phyloP scores from a whole-genome alignment of 2,329 filamentous ascomycete species.

The Beauveria sp. region DNA sequence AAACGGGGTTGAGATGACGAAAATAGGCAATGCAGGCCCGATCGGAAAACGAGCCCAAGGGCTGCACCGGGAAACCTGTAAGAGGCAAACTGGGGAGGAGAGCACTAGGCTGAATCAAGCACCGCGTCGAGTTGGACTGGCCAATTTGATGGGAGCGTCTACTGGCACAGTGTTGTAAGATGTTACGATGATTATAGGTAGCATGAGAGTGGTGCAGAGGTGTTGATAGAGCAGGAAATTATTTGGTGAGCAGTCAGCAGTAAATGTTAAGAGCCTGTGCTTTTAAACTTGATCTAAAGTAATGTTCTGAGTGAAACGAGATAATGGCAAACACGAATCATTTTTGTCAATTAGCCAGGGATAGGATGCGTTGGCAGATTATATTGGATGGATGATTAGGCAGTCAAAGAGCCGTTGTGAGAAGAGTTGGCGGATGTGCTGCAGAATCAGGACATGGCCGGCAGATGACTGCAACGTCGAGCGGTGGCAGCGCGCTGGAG shows the following conservation, averaged over 20 bases:
- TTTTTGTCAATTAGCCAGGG: neutral
- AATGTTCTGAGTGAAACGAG: neutral
- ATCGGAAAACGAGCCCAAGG: neutral
- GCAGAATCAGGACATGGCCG: neutral
- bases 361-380: neutral
- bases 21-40: neutral
- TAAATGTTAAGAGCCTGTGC: neutral
- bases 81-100: conserved; percentile 2
- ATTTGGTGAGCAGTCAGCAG: neutral
- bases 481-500: neutral
- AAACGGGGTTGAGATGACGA: conserved; percentile 1
- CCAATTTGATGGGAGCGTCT: neutral
- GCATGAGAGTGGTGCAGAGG: conserved; percentile 6
- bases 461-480: neutral
- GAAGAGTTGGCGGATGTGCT: neutral
- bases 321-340: neutral
- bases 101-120: conserved; percentile 2
- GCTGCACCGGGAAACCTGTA: conserved; percentile 6
- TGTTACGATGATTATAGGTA: conserved; percentile 7
- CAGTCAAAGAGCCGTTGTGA: neutral
- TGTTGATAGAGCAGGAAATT: neutral
- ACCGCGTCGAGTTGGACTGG: neutral
- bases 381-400: neutral
- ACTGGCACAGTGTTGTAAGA: neutral
- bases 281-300: neutral